A percentile compares a stretch with the other conserved stretches of the same genome.
phyloP scores from a whole-genome alignment of 1,284 basidiomycete species.

The Melampsora larici-populina region DNA sequence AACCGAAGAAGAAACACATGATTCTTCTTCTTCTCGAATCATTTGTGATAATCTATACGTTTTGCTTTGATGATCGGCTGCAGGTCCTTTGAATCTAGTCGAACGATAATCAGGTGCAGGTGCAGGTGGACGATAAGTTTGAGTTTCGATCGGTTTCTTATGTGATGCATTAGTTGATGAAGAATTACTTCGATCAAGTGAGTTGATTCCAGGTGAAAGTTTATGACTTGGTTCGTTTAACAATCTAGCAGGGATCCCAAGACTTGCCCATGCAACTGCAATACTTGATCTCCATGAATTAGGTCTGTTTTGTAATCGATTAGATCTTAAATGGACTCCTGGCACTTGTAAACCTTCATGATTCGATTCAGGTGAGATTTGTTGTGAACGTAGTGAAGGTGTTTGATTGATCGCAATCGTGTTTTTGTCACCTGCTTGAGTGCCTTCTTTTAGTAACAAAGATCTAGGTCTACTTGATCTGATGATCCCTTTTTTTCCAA shows the following conservation, averaged over 20 bases:
- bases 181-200: not conserved
- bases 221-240: not conserved
- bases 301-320: conserved; percentile 5
- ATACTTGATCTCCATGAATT: conserved; percentile 37
- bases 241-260: conserved; percentile 26
- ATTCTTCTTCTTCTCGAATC: not conserved
- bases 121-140: too few relatives aligned
- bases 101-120: too few relatives aligned
- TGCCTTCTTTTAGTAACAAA: not conserved
- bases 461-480: not conserved
- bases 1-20: too few relatives aligned
- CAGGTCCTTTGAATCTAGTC: too few relatives aligned
- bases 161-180: too few relatives aligned
- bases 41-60: not conserved
- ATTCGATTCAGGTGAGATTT: not conserved
- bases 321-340: not conserved
- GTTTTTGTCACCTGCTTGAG: not conserved
- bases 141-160: too few relatives aligned
- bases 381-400: not conserved
- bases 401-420: not conserved
- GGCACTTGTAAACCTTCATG: not conserved
- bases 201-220: not conserved
- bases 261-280: conserved; percentile 22
- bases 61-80: not conserved
- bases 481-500: not conserved